Base-by-base conservation (phyloP, 331 rosid genomes). In the Phaseolus coccineus region DNA sequence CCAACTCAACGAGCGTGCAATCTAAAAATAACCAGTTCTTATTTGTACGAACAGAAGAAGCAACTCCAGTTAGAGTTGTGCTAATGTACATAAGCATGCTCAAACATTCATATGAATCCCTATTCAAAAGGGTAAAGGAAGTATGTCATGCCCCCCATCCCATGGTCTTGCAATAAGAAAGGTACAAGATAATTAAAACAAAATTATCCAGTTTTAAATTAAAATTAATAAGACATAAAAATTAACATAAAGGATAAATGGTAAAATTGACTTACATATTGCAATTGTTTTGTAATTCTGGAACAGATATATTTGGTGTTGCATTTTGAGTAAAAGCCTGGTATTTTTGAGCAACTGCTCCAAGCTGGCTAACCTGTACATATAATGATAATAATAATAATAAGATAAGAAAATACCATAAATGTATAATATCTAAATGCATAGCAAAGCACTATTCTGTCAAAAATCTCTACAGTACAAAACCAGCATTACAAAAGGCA, bases 291-390 rank as follows among this genome's bases (percentile, higher is more conserved):
- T 96, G 98, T 76, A 96, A 90, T 81, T 96, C 99, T 13, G 97
- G 90, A 84, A 89, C 87, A 63, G 99, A 91, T 80, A 89, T 30
- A 84, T 91, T 96, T 71, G 98, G 88, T 11, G 99, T 76, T 80
- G 96, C 89, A 87, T 87, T 96, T 82, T 96, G 99, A 77, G 97
- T 88, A 77, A 97, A 90, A 85, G 97, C 81, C 90, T 96, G 99
- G 87, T 93, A 96, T 78, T 93, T 96, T 76, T 96, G 98, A 80
- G 99, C 98, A 58, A 96, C 99, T 42, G 92, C 90, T 74, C 93
- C 97, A 78, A 96, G 93, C 79, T 96, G 98, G 85, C 95, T 88
- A 86, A 96, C 98, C 99, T 96, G 94, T 48, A 63, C 14, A 58
- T 35, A 35, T 35, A 35, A 35, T 35, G 5, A 33, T 13, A 33